Conservation (phyloP, 306 rosid genomes). For the Mimosa pudica region DNA sequence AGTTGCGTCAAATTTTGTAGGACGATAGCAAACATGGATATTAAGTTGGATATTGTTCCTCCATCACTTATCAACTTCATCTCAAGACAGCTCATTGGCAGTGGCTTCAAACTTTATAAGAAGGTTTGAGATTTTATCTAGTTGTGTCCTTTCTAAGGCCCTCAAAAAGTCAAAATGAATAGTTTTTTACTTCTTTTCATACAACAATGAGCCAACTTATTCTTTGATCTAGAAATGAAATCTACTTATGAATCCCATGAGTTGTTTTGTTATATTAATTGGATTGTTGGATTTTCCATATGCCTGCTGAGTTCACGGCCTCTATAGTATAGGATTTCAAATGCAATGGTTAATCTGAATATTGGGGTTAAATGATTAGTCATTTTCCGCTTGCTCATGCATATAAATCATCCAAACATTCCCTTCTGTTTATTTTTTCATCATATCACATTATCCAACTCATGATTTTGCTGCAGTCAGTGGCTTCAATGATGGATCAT, state of each 20-base stretch:
- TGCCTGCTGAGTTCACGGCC: constrained; percentile 9
- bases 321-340: constrained; percentile 2
- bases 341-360: constrained; percentile 4
- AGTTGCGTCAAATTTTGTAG: constrained; percentile 48
- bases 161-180: not conserved
- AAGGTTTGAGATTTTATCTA: constrained; percentile 57
- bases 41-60: constrained; percentile 85
- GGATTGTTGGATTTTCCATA: constrained; percentile 14
- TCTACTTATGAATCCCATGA: constrained; percentile 8
- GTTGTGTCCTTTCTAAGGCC: constrained; percentile 25
- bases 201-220: constrained; percentile 22
- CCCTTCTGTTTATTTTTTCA: not conserved
- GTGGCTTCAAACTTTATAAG: constrained; percentile 84
- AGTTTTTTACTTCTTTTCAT: constrained; percentile 24
- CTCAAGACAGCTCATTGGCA: constrained; percentile 90
- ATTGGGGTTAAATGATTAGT: constrained; percentile 7
- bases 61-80: constrained; percentile 89
- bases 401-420: constrained; percentile 10
- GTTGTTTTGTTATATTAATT: constrained; percentile 3
- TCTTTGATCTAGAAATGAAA: constrained; percentile 7
- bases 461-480: constrained; percentile 53
- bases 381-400: constrained; percentile 24
- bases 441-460: constrained; percentile 27
- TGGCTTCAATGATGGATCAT: constrained; percentile 57
- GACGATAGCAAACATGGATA: constrained; percentile 86